Percentiles rank a stretch among this genome's conserved stretches.
These are phyloP conservation scores for Irpex rosettiformis DNA, from an alignment of 1,284 basidiomycete genomes.

Conservation along the genomic window DNA sequence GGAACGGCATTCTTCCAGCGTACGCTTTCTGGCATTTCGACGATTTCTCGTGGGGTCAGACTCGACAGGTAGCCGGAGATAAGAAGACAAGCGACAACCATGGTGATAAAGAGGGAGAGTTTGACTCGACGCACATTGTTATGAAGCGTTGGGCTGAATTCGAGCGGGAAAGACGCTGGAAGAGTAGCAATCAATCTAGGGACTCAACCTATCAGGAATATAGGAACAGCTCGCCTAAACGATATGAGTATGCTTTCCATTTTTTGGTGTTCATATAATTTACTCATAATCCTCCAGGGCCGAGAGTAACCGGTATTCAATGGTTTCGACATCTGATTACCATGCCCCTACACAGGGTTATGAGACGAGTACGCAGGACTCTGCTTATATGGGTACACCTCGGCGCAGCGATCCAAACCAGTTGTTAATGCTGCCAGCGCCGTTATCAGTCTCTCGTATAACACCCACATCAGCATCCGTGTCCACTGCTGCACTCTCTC, in stretches of 20 bases:
- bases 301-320: slow-evolving; percentile 66
- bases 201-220: slow-evolving; percentile 73
- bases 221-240: slow-evolving; percentile 45
- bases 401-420: slow-evolving; percentile 65
- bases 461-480: slow-evolving; percentile 55
- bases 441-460: slow-evolving; percentile 49
- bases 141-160: slow-evolving; percentile 99
- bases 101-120: slow-evolving; percentile 92
- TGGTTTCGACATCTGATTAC: slow-evolving; percentile 73
- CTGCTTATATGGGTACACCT: slow-evolving; percentile 32
- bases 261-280: neutral
- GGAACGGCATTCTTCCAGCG: slow-evolving; percentile 93
- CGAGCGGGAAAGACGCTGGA: slow-evolving; percentile 94
- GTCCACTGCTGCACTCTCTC: slow-evolving; percentile 41
- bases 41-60: slow-evolving; percentile 99
- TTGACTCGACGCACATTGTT: slow-evolving; percentile 93
- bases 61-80: slow-evolving; percentile 81
- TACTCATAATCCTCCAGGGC: slow-evolving; percentile 27
- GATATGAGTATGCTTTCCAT: slow-evolving; percentile 40
- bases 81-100: slow-evolving; percentile 63
- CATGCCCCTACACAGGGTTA: slow-evolving; percentile 49
- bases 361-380: slow-evolving; percentile 65
- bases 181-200: slow-evolving; percentile 77
- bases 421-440: slow-evolving; percentile 67
- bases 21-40: slow-evolving; percentile 99